phyloP scores from a whole-genome alignment of 768 basidiomycete species.

The Macrolepiota albuminosa region DNA sequence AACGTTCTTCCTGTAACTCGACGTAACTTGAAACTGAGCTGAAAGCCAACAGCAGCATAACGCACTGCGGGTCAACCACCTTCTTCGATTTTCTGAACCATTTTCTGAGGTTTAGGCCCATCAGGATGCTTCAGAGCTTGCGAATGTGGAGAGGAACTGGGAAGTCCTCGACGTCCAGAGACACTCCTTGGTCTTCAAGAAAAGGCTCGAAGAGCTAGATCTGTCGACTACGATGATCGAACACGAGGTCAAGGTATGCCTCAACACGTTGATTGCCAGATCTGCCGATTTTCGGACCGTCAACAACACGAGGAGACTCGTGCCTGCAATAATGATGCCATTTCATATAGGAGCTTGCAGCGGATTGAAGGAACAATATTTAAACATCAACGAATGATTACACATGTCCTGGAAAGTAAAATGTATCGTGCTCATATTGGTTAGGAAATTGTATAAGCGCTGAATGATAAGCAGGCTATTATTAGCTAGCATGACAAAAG shows the following conservation, averaged over 20 bases:
- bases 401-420: background rate
- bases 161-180: background rate
- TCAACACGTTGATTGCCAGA: background rate
- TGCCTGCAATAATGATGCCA: background rate
- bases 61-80: constrained; percentile 5
- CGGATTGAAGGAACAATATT: background rate
- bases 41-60: background rate
- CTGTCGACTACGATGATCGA: constrained; percentile 1
- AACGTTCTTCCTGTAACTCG: background rate
- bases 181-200: background rate
- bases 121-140: background rate
- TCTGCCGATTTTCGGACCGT: constrained; percentile 1
- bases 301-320: constrained; percentile 2
- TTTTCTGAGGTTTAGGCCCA: constrained; percentile 4
- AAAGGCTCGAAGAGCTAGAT: background rate
- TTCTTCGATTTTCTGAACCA: constrained; percentile 11
- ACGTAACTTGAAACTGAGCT: background rate
- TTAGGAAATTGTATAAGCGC: background rate
- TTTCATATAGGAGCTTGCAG: background rate
- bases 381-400: background rate
- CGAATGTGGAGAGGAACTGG: background rate
- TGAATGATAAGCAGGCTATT: background rate
- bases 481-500: background rate
- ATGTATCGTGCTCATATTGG: background rate
- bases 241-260: constrained; percentile 6